Percentiles rank a stretch among this genome's conserved stretches.
Conservation (phyloP, 768 basidiomycete species). For the Leccinellum luteum region DNA sequence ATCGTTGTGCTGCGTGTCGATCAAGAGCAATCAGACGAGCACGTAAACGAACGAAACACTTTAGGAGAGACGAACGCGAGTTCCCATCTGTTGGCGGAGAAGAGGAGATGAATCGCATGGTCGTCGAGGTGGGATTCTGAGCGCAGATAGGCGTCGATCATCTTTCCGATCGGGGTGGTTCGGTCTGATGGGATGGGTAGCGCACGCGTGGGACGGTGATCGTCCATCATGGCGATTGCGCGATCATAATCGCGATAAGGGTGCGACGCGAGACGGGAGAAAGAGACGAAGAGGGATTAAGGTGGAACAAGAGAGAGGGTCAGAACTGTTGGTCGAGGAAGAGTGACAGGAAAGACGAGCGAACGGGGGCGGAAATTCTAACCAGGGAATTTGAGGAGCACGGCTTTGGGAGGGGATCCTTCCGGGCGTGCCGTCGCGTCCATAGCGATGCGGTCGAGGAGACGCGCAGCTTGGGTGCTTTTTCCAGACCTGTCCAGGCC, state of each 20-base stretch:
- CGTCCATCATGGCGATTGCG: neutral
- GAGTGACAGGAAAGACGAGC: neutral
- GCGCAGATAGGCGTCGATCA: slow-evolving; percentile 91
- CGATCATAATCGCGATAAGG: neutral
- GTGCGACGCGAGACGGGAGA: too few species aligned
- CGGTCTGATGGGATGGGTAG: slow-evolving; percentile 54
- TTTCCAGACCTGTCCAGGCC: slow-evolving; percentile 97
- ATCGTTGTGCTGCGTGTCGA: slow-evolving; percentile 52
- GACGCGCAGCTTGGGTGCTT: slow-evolving; percentile 74
- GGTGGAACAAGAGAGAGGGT: neutral
- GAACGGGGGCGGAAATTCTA: slow-evolving; percentile 12
- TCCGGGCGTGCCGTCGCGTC: neutral
- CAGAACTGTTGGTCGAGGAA: neutral
- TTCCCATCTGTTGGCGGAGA: slow-evolving; percentile 98
- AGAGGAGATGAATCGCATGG: slow-evolving; percentile 87
- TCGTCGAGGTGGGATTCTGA: slow-evolving; percentile 87
- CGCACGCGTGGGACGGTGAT: neutral
- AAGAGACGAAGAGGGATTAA: too few species aligned
- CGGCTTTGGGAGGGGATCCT: slow-evolving; percentile 31
- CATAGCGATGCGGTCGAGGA: slow-evolving; percentile 50
- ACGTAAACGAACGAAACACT: neutral
- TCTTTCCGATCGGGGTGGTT: slow-evolving; percentile 84
- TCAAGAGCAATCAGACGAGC: neutral
- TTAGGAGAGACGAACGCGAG: slow-evolving; percentile 57
- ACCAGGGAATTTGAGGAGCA: slow-evolving; percentile 91